Base-by-base conservation (phyloP, 129 eudicot genomes). In the Lactuca sativa region DNA sequence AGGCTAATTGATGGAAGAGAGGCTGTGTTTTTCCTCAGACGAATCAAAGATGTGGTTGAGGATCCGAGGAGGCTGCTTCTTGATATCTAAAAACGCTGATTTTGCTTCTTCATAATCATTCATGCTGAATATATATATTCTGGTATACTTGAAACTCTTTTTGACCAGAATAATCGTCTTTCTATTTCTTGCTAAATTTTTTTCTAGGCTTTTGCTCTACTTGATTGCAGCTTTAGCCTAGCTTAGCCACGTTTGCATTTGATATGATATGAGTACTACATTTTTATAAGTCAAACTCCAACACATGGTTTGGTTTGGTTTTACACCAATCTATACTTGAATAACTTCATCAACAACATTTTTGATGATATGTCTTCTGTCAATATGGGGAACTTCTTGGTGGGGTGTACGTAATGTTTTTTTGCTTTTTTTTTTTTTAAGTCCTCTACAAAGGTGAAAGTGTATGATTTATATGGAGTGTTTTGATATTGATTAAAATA, bases 1-100 rank as follows among this genome's bases (percentile, higher is more conserved):
- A 72, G 98, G 84, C 98, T 93, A 67, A 93, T 93, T 62, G 98
- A 89, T 59, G 98, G 98, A 62, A 93, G 98, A 93, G 98, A 93
- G 92, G 98, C 98, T 0, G 98, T 93, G 51, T 87, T 82, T 69
- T 93, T 89, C 81, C 69, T 93, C 65, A 80, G 96, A 57, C 92
- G 95, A 40, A 89, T 93, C 66, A 92, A 92, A 78, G 97, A 93
- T 41, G 92, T 93, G 36, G 96, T 93, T 7, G 96, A 93, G 73
- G 98, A 93, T 80, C 92, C 96, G 16, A 82, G 96, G 77, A 82
- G 96, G 78, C 61, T 89, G 79, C 89, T 89, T 18, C 86, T 89
- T 9, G 96, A 92, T 76, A 69, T 92, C 73, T 92, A 79, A 72
- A 64, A 56, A 56, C 43, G 38, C 59, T 55, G 58, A 62, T 66